Base-by-base conservation (phyloP, 2,329 filamentous ascomycete species). In the Fusarium foetens region DNA sequence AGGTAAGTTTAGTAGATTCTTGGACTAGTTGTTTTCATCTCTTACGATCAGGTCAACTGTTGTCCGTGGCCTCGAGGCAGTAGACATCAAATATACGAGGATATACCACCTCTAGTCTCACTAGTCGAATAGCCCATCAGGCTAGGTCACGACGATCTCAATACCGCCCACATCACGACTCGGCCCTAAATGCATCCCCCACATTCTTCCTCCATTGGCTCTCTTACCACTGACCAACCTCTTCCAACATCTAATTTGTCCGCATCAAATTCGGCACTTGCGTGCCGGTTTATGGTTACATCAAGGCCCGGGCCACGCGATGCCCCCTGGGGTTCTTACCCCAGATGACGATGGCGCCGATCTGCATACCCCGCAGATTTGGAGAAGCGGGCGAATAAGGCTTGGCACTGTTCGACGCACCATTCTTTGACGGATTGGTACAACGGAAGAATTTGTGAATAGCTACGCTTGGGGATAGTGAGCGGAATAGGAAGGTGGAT, bases 261-360 rank as follows among this genome's bases (percentile, higher is more conserved):
- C 63, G 63, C 63, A 60, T 66, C 43, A 66, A 64, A 60, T 17
- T 66, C 63, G 63, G 63, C 63, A 66, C 52, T 8, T 29, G 21
- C 5, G 42, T 66, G 63, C 63, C 63, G 63, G 45, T 35, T 31
- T 60, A 41, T 39, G 52, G 63, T 66, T 60, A 36, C 62, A 66
- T 17, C 21, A 35, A 39, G 62, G 52, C 27, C 52, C 43, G 27
- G 23, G 35, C 58, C 39, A 55, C 21, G 31, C 13, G 57, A 65
- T 63, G 29, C 53, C 42, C 46, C 46, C 59, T 49, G 54, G 31
- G 29, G 19, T 35, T 23, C 14, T 23, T 33, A 48, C 39, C 39
- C 62, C 62, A 61, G 62, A 64, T 39, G 36, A 25, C 21, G 19
- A 54, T 54, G 29, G 38, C 35, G 29, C 25, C 62, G 46, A 63